A percentile compares a stretch with the other conserved stretches of the same genome.
Conservation (phyloP, 208 protist species). For the Phytomonas francai region DNA sequence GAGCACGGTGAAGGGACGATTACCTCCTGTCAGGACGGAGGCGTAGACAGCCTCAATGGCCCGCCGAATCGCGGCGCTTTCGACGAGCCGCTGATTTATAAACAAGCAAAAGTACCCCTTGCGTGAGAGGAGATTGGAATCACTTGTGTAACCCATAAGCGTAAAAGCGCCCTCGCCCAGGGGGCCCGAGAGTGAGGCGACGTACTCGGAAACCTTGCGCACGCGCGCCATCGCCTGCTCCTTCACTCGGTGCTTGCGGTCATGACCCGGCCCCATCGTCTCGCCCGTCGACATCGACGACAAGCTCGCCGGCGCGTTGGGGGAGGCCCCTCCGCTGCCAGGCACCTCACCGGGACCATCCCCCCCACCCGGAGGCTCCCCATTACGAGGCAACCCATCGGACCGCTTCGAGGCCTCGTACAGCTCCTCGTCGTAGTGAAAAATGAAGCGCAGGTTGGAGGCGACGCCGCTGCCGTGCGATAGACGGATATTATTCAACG, state of each 20-base stretch:
- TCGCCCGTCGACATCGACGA: not conserved
- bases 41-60: slow-evolving; percentile 89
- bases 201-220: not conserved
- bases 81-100: slow-evolving; percentile 83
- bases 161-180: slow-evolving; percentile 46
- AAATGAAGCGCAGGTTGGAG: slow-evolving; percentile 42
- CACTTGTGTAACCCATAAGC: slow-evolving; percentile 73
- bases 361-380: not conserved
- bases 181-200: slow-evolving; percentile 19
- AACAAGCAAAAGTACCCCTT: slow-evolving; percentile 72
- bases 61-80: slow-evolving; percentile 70
- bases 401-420: not conserved
- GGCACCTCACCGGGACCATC: not conserved
- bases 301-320: not conserved
- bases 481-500: slow-evolving; percentile 65
- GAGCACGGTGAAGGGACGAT: slow-evolving; percentile 93
- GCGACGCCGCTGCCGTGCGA: slow-evolving; percentile 42
- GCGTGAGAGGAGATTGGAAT: slow-evolving; percentile 37
- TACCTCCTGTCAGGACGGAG: slow-evolving; percentile 76
- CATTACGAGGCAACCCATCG: not conserved
- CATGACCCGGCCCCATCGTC: not conserved
- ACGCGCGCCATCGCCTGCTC: not conserved
- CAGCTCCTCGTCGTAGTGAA: slow-evolving; percentile 4
- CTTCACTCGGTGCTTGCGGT: not conserved
- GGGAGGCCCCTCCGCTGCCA: not conserved